Base-by-base conservation (phyloP, 345 rosid genomes). In the Aquilaria sinensis region DNA sequence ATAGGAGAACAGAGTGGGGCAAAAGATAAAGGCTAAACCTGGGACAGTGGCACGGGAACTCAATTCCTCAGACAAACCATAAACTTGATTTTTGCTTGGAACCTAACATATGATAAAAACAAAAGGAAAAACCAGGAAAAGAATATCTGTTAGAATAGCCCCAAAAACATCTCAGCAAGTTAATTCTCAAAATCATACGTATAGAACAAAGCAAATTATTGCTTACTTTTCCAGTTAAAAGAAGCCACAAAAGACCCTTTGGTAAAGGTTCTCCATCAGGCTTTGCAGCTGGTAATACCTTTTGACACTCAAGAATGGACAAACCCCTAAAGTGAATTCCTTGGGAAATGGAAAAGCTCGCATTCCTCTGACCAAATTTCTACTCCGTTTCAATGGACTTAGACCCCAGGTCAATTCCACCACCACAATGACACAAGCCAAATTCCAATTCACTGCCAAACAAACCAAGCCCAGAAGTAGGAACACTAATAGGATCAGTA, bases 211-310 rank as follows among this genome's bases (percentile, higher is more conserved):
- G 43, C 7, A 37, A 37, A 37, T 8, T 37, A 37, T 4, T 50
- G 50, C 74, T 8, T 33, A 80, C 99, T 95, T 94, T 90, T 77
- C 99, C 99, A 31, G 99, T 90, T 77, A 94, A 78, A 74, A 94
- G 97, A 73, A 90, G 97, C 99, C 99, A 94, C 8, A 94, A 77
- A 68, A 94, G 95, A 69, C 97, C 97, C 82, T 94, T 97, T 0
- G 99, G 99, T 65, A 90, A 75, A 62, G 99, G 99, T 70, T 94
- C 99, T 56, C 96, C 97, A 47, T 84, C 95, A 70, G 92, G 80
- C 72, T 80, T 80, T 54, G 91, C 97, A 60, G 85, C 85, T 49
- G 99, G 99, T 65, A 94, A 76, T 60, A 93, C 61, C 76, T 86
- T 88, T 60, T 93, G 99, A 81, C 99, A 93, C 75, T 93, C 96